Percentiles rank a stretch among this genome's conserved stretches.
Conservation (phyloP, 2,329 filamentous ascomycete genomes). For the Aphanoascus verrucosus region DNA sequence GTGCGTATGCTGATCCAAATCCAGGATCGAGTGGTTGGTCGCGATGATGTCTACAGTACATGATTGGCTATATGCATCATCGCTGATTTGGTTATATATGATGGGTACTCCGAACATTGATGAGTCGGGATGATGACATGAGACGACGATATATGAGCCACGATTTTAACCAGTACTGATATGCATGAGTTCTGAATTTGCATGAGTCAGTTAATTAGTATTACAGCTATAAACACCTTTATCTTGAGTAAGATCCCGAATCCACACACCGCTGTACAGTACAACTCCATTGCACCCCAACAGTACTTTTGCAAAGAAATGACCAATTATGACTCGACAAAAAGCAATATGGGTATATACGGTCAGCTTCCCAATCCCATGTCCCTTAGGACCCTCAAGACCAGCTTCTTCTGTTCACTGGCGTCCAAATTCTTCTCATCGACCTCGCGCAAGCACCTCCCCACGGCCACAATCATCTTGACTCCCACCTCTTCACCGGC, state of each 20-base stretch:
- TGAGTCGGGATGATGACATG: no score
- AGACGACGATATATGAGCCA: not conserved
- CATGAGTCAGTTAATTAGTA: not conserved
- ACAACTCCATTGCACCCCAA: not conserved
- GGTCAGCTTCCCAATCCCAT: conserved; percentile 20
- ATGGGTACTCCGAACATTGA: not conserved
- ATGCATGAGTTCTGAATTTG: not conserved
- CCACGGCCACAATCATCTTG: conserved; percentile 65
- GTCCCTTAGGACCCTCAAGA: conserved; percentile 34
- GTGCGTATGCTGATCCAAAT: not conserved
- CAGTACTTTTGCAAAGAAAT: not conserved
- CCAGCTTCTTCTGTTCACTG: conserved; percentile 39
- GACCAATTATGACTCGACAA: not conserved
- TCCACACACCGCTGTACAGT: not conserved
- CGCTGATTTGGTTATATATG: not conserved
- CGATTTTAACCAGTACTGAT: not conserved
- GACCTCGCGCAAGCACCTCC: conserved; percentile 64
- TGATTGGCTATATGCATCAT: not conserved
- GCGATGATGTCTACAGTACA: not conserved
- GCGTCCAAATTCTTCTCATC: conserved; percentile 49
- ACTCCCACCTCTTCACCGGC: conserved; percentile 46
- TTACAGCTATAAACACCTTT: not conserved
- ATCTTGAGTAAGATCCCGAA: not conserved
- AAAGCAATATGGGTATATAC: not conserved
- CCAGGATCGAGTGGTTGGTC: not conserved